These are phyloP conservation scores for Sanghuangporus weigelae DNA, from an alignment of 1,284 basidiomycete genomes.

Conservation along the genomic window DNA sequence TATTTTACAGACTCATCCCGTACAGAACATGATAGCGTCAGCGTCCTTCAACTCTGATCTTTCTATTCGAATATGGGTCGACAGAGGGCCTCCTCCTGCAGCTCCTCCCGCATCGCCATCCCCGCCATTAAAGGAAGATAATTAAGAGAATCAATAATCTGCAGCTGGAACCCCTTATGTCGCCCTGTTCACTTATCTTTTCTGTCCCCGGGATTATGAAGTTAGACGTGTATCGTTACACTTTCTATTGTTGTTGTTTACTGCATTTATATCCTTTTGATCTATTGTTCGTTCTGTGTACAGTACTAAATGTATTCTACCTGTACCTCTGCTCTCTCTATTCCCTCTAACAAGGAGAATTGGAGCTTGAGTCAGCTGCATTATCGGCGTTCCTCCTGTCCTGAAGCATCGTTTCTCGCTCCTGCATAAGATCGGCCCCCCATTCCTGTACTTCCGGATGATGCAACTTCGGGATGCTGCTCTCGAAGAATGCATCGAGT, in stretches of 20 bases:
- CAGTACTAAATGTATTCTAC: background rate
- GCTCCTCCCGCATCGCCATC: background rate
- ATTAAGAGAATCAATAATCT: background rate
- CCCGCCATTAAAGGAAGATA: background rate
- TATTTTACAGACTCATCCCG: conserved; percentile 63
- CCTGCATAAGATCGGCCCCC: conserved; percentile 61
- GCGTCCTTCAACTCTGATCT: conserved; percentile 79
- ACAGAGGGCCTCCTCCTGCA: conserved; percentile 29
- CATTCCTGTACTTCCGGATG: conserved; percentile 77
- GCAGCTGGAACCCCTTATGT: background rate
- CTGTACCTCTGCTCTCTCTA: background rate
- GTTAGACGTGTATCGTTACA: background rate
- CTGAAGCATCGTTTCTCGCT: conserved; percentile 33
- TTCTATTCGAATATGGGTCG: conserved; percentile 74
- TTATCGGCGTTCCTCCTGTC: background rate
- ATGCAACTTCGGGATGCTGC: conserved; percentile 62
- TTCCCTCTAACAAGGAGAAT: background rate
- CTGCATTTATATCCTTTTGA: background rate
- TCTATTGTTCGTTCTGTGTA: background rate
- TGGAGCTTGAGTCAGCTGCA: background rate
- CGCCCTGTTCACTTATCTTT: background rate
- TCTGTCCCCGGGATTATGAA: background rate
- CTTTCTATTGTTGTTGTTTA: too few species aligned
- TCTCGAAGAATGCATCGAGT: conserved; percentile 72
- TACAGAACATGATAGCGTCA: conserved; percentile 79